A percentile compares a stretch with the other conserved stretches of the same genome.
phyloP scores from a whole-genome alignment of 1,139 yeast genomes.

The Pichia sp. region DNA sequence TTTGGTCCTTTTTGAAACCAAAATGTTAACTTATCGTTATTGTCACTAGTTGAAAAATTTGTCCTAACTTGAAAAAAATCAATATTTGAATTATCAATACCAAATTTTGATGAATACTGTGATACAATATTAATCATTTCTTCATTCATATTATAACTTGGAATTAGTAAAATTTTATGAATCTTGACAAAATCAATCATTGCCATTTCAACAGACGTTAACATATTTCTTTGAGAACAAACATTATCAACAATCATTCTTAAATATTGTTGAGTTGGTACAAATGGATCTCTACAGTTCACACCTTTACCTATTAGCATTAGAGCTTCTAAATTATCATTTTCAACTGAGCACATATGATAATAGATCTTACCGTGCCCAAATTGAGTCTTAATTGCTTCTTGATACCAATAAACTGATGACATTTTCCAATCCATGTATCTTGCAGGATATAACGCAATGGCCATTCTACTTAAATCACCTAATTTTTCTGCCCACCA shows the following conservation, averaged over 20 bases:
- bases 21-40: conserved; percentile 50
- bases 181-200: conserved; percentile 61
- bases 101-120: conserved; percentile 64
- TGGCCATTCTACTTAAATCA: conserved; percentile 76
- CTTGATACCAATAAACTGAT: conserved; percentile 71
- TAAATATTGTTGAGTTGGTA: conserved; percentile 71
- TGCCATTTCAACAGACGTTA: conserved; percentile 51
- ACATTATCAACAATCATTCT: conserved; percentile 72
- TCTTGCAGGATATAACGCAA: conserved; percentile 68
- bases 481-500: conserved; percentile 79
- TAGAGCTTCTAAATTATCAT: conserved; percentile 70
- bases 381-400: conserved; percentile 61
- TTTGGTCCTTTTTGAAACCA: conserved; percentile 72
- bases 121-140: conserved; percentile 61
- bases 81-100: conserved; percentile 59
- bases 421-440: conserved; percentile 77
- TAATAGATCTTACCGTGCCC: conserved; percentile 78
- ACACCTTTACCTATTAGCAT: conserved; percentile 75
- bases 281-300: conserved; percentile 72
- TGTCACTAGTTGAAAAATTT: conserved; percentile 33
- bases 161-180: conserved; percentile 49
- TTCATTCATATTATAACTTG: conserved; percentile 41
- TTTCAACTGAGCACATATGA: conserved; percentile 79
- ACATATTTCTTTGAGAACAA: conserved; percentile 62
- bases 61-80: conserved; percentile 48